Evolutionary conservation across 331 rosid species (phyloP).

Genomic region (Acacia concinna): DNA sequence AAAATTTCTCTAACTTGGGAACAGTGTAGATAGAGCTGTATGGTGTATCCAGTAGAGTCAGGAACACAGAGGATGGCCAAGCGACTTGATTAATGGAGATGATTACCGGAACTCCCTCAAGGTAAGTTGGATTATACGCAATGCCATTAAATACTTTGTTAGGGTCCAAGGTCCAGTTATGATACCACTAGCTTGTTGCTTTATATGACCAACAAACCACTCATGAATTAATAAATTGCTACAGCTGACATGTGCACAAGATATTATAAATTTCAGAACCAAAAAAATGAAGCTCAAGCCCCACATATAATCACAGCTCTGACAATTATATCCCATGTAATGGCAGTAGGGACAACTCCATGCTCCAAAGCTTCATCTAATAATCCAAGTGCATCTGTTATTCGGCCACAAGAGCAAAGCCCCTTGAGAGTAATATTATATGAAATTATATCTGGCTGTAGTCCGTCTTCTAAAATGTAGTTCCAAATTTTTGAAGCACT

Average conservation of each 20-base stretch:
- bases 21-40: background rate
- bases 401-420: slow-evolving; percentile 68
- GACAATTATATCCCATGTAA: slow-evolving; percentile 86
- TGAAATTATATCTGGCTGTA: slow-evolving; percentile 77
- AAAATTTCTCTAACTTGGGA: background rate
- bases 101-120: background rate
- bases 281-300: slow-evolving; percentile 31
- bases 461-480: slow-evolving; percentile 47
- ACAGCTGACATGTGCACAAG: slow-evolving; percentile 14
- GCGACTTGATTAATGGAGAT: background rate
- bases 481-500: slow-evolving; percentile 71
- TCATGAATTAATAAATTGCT: background rate
- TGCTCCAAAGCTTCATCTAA: slow-evolving; percentile 64
- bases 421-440: slow-evolving; percentile 81
- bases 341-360: slow-evolving; percentile 69
- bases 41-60: background rate
- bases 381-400: slow-evolving; percentile 60
- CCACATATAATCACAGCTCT: slow-evolving; percentile 60
- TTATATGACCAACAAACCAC: background rate
- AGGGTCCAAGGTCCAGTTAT: slow-evolving; percentile 9
- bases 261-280: slow-evolving; percentile 13
- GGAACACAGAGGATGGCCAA: background rate
- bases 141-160: background rate
- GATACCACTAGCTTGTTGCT: background rate
- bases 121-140: background rate